These are phyloP conservation scores for Kluyveromyces wickerhamii DNA, from an alignment of 805 yeast genomes.

Conservation along the genomic window DNA sequence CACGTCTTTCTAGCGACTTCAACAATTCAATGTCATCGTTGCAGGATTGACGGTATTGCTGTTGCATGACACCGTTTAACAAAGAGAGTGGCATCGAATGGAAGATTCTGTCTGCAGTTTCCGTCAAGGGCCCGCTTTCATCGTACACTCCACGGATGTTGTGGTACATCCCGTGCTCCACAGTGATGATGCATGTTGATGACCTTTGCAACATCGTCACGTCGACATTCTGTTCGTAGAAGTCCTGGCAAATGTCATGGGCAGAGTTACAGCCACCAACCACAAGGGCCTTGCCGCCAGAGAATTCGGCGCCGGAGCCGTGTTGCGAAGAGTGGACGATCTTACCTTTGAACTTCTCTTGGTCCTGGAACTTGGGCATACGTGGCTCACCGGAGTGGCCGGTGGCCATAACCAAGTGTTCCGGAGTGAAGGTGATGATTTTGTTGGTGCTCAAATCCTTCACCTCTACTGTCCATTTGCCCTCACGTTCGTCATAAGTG, in stretches of 20 bases:
- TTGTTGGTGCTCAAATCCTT: conserved; percentile 24
- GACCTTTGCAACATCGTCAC: conserved; percentile 41
- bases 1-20: conserved; percentile 28
- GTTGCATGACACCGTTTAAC: conserved; percentile 32
- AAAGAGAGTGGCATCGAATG: conserved; percentile 32
- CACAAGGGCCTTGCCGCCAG: conserved; percentile 37
- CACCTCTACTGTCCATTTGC: conserved; percentile 31
- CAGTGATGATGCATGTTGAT: conserved; percentile 36
- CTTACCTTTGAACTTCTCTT: conserved; percentile 32
- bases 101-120: conserved; percentile 33
- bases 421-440: conserved; percentile 23
- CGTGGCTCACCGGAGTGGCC: conserved; percentile 42
- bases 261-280: conserved; percentile 41
- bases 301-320: conserved; percentile 34
- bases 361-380: conserved; percentile 34
- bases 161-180: conserved; percentile 28
- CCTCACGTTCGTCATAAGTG: conserved; percentile 22
- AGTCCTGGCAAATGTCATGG: conserved; percentile 40
- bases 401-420: conserved; percentile 37
- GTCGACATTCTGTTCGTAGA: conserved; percentile 37
- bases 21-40: conserved; percentile 29
- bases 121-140: conserved; percentile 32
- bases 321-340: conserved; percentile 37
- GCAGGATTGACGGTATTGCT: conserved; percentile 30
- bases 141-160: conserved; percentile 31